Conservation (phyloP, 2,329 filamentous ascomycete species). For the Monosporascus cannonballus region DNA sequence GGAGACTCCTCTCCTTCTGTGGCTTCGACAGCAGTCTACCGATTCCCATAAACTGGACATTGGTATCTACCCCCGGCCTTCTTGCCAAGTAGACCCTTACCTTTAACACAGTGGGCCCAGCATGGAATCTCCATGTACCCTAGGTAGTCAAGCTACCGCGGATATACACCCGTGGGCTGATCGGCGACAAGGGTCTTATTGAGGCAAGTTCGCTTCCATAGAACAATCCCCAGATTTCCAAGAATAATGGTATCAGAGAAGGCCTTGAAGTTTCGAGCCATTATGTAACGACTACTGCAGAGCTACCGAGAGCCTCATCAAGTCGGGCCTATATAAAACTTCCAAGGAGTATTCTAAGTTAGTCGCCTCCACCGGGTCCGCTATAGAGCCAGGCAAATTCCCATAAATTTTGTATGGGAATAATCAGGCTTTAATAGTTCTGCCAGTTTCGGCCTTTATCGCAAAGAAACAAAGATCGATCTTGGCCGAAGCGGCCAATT, state of each 20-base stretch:
- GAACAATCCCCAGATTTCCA: neutral
- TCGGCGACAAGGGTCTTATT: neutral
- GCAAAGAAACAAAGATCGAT: no score
- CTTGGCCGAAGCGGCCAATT: no score
- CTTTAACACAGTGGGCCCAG: neutral
- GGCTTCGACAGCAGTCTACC: neutral
- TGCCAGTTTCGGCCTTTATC: no score
- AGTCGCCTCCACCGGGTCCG: no score
- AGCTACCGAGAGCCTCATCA: no score
- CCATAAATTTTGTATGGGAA: no score
- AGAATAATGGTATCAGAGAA: neutral
- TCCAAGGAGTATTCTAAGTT: no score
- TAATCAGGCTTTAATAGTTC: no score
- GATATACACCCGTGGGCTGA: neutral
- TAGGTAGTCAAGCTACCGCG: neutral
- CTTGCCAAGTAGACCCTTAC: neutral
- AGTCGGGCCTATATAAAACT: no score
- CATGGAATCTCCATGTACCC: neutral
- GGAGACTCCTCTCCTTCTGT: neutral
- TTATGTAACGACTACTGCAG: neutral
- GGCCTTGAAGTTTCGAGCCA: neutral
- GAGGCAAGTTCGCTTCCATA: neutral
- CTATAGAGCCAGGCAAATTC: no score
- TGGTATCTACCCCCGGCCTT: neutral
- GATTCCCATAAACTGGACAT: neutral